These are phyloP conservation scores for Stephania cephalantha DNA, from an alignment of 164 flowering plant genomes.

Conservation along the genomic window DNA sequence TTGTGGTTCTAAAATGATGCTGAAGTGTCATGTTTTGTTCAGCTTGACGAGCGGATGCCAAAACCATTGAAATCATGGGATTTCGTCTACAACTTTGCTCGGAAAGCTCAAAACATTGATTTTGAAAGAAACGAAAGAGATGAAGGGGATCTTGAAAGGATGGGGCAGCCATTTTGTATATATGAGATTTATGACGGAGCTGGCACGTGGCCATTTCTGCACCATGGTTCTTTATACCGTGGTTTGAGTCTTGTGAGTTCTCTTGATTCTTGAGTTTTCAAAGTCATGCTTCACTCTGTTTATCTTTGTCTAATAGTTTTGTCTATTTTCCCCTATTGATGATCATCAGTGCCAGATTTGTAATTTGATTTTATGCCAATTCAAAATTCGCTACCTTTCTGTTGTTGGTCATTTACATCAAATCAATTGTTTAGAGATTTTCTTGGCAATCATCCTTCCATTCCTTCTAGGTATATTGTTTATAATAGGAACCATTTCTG, in stretches of 20 bases:
- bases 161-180: slow-evolving; percentile 83
- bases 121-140: slow-evolving; percentile 89
- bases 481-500: not conserved
- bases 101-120: slow-evolving; percentile 69
- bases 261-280: not conserved
- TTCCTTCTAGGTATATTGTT: not conserved
- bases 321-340: not conserved
- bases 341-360: not conserved
- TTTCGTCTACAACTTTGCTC: slow-evolving; percentile 77
- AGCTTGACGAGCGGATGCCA: slow-evolving; percentile 85
- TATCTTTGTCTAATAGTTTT: not conserved
- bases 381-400: not conserved
- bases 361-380: not conserved
- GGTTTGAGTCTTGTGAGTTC: slow-evolving; percentile 91
- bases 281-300: not conserved
- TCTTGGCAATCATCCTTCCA: not conserved
- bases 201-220: slow-evolving; percentile 90
- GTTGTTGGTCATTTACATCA: not conserved
- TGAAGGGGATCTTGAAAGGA: slow-evolving; percentile 97
- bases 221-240: slow-evolving; percentile 92
- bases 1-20: slow-evolving; percentile 1
- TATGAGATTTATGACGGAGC: slow-evolving; percentile 84
- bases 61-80: slow-evolving; percentile 63
- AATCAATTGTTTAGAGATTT: not conserved
- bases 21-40: slow-evolving; percentile 19